Evolutionary conservation across 805 yeast genomes (phyloP).

Genomic region (Cyberlindnera xishuangbannaensis): DNA sequence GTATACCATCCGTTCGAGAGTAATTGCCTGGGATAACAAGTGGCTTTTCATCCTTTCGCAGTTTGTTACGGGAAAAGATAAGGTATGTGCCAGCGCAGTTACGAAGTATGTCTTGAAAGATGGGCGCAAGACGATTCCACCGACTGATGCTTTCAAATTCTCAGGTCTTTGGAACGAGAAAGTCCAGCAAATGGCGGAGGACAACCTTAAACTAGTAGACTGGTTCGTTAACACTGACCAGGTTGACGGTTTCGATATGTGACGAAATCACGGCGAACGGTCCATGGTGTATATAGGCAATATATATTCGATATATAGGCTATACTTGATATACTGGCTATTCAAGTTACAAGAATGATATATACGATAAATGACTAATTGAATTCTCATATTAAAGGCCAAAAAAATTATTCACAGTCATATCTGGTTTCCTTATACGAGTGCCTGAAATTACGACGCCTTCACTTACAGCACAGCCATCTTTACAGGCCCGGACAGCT

Average conservation of each 20-base stretch:
- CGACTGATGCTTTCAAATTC: constrained; percentile 49
- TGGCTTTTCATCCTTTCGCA: constrained; percentile 73
- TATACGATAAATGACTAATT: too few relatives aligned
- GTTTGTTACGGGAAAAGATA: constrained; percentile 39
- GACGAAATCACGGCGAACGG: too few relatives aligned
- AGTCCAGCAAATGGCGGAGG: constrained; percentile 35
- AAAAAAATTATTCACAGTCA: too few relatives aligned
- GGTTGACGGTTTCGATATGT: constrained; percentile 25
- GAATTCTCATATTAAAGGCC: too few relatives aligned
- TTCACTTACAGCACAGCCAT: too few relatives aligned
- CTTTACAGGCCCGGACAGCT: too few relatives aligned
- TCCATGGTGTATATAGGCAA: too few relatives aligned
- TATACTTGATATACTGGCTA: too few relatives aligned
- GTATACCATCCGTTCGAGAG: constrained; percentile 50
- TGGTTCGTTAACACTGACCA: constrained; percentile 33
- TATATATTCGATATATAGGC: too few relatives aligned
- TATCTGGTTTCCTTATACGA: too few relatives aligned
- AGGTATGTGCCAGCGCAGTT: constrained; percentile 50
- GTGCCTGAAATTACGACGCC: too few relatives aligned
- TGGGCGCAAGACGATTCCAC: constrained; percentile 69
- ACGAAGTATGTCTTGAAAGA: constrained; percentile 80
- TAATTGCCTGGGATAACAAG: constrained; percentile 81
- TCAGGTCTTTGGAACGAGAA: constrained; percentile 53
- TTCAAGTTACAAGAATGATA: too few relatives aligned
- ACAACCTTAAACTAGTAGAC: constrained; percentile 36